Evolutionary conservation across 768 basidiomycete species (phyloP), one percentile per base, ranked within the genome.

Genomic region (Termitomyces sp.): DNA sequence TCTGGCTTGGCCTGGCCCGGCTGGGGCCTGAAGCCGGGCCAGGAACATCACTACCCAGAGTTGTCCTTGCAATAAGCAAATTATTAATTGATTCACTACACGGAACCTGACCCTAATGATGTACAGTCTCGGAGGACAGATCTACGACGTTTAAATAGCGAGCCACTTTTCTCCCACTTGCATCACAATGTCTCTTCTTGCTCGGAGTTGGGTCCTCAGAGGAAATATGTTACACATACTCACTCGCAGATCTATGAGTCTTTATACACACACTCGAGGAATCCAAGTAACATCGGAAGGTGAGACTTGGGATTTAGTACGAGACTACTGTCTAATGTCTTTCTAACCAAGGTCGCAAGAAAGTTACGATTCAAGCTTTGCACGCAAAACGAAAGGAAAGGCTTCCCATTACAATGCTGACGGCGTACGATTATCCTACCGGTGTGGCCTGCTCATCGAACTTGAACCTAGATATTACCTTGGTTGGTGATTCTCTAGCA

Each of bases 361-460:
- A 98, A 71, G 88, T 92, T 27, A 97, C 95, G 24, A 87, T 98
- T 53, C 83, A 88, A 63, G 79, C 85, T 14, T 79, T 98, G 3
- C 76, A 84, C 31, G 71, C 77, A 8, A 78, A 90, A 51, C 80
- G 82, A 39, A 72, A 71, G 36, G 68, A 81, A 39, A 74, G 79
- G 39, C 81, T 78, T 26, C 94, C 94, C 24, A 96, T 98, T 65
- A 82, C 94, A 18, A 87, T 94, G 79, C 75, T 98, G 67, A 98
- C 96, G 4, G 96, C 95, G 12, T 97, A 98, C 75, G 95, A 99
- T 73, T 98, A 88, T 70, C 92, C 94, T 14, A 88, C 92, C n/a
- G 92, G 86, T 1, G 76, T 87, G 58, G 82, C 82, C 16, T 81
- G 78, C 62, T 81, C 82, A 14, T 75, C 77, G 5, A 77, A 78